phyloP scores from a whole-genome alignment of 371 early-diverging fungal species.

The Mortierella sp. region DNA sequence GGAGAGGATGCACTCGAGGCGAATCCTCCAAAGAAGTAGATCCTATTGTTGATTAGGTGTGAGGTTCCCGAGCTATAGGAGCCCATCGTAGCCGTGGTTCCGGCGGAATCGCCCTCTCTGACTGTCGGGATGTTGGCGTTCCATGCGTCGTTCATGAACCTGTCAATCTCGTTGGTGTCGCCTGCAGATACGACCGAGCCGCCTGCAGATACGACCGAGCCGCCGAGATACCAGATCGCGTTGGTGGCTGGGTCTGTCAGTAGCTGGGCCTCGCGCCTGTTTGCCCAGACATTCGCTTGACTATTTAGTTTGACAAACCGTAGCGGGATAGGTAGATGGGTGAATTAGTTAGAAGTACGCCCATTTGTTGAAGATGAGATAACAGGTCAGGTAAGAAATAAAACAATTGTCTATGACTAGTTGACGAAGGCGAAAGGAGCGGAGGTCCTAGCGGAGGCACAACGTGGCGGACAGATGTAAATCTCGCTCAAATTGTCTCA shows the following conservation, averaged over 20 bases:
- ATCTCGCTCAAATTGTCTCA: not conserved
- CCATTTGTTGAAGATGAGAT: slow-evolving; percentile 3
- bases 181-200: not conserved
- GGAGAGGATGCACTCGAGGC: not conserved
- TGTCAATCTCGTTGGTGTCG: slow-evolving; percentile 38
- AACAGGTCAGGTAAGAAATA: too few relatives aligned
- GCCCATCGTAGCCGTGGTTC: slow-evolving; percentile 1
- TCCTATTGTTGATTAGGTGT: slow-evolving; percentile 20
- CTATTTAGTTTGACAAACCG: slow-evolving; percentile 16
- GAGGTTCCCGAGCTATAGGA: slow-evolving; percentile 39
- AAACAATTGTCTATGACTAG: too few relatives aligned
- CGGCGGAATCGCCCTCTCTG: not conserved
- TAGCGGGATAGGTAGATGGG: not conserved
- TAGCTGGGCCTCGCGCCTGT: slow-evolving; percentile 26
- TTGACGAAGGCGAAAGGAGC: not conserved
- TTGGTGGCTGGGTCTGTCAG: slow-evolving; percentile 34
- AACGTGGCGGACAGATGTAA: not conserved
- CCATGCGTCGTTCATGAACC: slow-evolving; percentile 26
- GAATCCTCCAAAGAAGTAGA: slow-evolving; percentile 51
- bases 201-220: slow-evolving; percentile 8
- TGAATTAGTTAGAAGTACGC: not conserved
- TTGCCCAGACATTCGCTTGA: slow-evolving; percentile 32
- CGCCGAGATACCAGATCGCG: slow-evolving; percentile 44
- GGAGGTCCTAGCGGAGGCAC: slow-evolving; percentile 2
- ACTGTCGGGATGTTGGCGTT: slow-evolving; percentile 29